These are phyloP conservation scores for Akanthomyces muscarius DNA, from an alignment of 2,329 filamentous ascomycete genomes.

Conservation along the genomic window DNA sequence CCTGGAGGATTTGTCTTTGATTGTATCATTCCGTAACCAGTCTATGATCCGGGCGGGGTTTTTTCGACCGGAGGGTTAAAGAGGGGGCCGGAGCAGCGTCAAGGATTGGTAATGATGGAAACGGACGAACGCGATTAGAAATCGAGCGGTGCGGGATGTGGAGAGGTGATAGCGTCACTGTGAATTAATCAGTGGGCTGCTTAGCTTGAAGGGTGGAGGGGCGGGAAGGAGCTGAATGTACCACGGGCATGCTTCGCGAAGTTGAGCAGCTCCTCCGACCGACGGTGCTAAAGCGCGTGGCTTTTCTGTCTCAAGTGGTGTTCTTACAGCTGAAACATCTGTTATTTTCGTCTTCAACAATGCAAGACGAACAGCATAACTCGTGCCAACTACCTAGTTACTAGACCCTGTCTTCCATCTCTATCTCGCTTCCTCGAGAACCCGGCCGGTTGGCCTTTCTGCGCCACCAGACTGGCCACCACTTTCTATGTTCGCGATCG, in stretches of 20 bases:
- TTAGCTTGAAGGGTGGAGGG: neutral
- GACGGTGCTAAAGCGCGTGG: too few species aligned
- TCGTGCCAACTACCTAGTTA: too few species aligned
- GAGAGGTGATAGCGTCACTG: constrained; percentile 3
- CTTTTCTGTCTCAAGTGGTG: too few species aligned
- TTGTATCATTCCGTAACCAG: neutral
- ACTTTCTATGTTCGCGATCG: too few species aligned
- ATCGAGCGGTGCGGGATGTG: neutral
- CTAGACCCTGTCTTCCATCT: too few species aligned
- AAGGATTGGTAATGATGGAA: constrained; percentile 12
- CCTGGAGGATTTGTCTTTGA: neutral
- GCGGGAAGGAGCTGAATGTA: neutral
- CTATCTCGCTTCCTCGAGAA: too few species aligned
- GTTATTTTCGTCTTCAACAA: too few species aligned
- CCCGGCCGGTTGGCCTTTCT: too few species aligned
- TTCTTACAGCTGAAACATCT: too few species aligned
- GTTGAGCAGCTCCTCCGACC: neutral
- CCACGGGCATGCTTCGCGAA: neutral
- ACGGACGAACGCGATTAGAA: constrained; percentile 13
- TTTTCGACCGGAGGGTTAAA: neutral
- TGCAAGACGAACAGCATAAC: too few species aligned
- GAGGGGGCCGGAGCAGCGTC: neutral
- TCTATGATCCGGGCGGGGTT: neutral
- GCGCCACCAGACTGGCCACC: too few species aligned
- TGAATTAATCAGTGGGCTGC: neutral